Evolutionary conservation across 139 green algal genomes (phyloP).

Genomic region (Pseudopediastrum boryanum): DNA sequence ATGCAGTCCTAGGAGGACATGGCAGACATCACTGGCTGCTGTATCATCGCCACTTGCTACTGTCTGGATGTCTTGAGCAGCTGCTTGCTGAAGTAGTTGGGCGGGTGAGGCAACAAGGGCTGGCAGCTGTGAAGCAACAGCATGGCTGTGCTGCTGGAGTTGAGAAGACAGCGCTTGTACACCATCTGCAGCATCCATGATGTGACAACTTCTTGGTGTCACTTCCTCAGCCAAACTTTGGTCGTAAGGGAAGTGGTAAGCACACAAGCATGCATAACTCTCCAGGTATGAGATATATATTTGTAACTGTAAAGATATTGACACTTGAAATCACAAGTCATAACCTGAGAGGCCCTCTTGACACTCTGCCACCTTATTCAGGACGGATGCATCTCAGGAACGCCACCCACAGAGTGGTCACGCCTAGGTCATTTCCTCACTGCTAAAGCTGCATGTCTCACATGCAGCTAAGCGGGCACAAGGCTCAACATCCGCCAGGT

Average conservation of each 20-base stretch:
- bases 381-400: too few relatives aligned
- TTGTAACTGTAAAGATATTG: background rate
- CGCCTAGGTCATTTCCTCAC: too few relatives aligned
- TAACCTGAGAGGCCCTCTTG: too few relatives aligned
- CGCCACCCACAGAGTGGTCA: too few relatives aligned
- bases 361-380: too few relatives aligned
- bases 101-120: constrained; percentile 21
- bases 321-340: too few relatives aligned
- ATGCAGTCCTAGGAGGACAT: constrained; percentile 20
- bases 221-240: background rate
- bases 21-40: background rate
- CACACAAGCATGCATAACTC: background rate
- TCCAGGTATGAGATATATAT: background rate
- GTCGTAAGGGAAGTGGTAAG: background rate
- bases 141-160: background rate
- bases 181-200: background rate
- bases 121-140: background rate
- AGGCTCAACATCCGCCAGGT: too few relatives aligned
- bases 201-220: background rate
- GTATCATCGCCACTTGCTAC: background rate
- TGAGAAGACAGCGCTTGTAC: background rate
- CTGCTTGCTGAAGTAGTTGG: constrained; percentile 13
- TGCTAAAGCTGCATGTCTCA: too few relatives aligned
- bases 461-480: too few relatives aligned
- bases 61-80: background rate